Evolutionary conservation across 2,329 filamentous ascomycete species (phyloP).

Genomic region (Dactylellina cionopaga): DNA sequence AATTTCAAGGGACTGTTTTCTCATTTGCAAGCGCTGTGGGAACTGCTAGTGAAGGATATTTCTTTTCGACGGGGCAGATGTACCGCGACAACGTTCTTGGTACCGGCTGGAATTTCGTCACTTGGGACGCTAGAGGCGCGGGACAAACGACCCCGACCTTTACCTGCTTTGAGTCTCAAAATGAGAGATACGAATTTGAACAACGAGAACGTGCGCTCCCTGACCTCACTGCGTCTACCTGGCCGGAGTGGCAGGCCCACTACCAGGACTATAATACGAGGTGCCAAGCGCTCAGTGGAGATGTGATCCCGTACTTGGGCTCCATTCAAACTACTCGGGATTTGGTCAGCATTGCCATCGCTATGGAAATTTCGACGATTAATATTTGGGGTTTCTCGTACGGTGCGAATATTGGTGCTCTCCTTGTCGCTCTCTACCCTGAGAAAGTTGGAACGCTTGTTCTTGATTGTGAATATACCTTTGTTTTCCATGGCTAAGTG

Average conservation of each 20-base stretch:
- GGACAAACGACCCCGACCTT: conserved; percentile 43
- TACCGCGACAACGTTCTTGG: conserved; percentile 34
- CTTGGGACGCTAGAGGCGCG: conserved; percentile 42
- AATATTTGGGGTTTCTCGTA: conserved; percentile 40
- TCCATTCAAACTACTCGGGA: conserved; percentile 34
- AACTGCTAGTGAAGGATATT: conserved; percentile 31
- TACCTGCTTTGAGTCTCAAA: conserved; percentile 29
- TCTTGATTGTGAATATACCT: conserved; percentile 31
- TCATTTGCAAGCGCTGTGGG: conserved; percentile 24
- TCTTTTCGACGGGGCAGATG: conserved; percentile 9
- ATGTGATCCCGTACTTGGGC: conserved; percentile 29
- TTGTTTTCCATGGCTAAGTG: not conserved
- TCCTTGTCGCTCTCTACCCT: conserved; percentile 35
- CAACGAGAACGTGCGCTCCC: conserved; percentile 13
- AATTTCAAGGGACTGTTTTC: conserved; percentile 22
- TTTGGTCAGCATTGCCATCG: conserved; percentile 33
- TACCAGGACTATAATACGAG: conserved; percentile 42
- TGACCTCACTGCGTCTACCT: conserved; percentile 21
- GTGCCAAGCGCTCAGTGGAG: conserved; percentile 35
- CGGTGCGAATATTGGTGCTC: conserved; percentile 34
- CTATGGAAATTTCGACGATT: conserved; percentile 28
- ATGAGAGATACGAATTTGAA: conserved; percentile 34
- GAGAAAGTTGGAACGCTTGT: conserved; percentile 29
- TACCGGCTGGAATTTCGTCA: conserved; percentile 44
- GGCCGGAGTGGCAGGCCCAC: conserved; percentile 23